Evolutionary conservation across 2,329 filamentous ascomycete species (phyloP), one percentile per base, ranked within the genome.

Genomic region (Aspergillus japonicus): DNA sequence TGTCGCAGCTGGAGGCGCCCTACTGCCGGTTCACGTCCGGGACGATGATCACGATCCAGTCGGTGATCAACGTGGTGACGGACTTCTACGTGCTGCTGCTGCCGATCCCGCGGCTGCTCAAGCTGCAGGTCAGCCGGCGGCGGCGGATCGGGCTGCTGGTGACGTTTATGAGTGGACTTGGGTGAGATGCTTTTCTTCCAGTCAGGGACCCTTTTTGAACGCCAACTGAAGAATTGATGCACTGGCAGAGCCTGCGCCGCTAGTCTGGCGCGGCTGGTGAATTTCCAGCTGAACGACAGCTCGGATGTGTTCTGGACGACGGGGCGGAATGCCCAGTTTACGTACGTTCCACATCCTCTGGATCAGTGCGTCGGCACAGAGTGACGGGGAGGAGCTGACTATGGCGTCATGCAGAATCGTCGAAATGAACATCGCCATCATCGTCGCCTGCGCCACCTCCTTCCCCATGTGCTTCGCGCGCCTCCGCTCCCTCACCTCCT

Each of bases 401-500:
- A 11, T 26, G 33, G 26, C 19, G 0, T 24, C 7, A 10, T 14
- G 7, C 23, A 56, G 54, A 10, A 56, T 56, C 14, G 54, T 42
- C n/a, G 54, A 56, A 10, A 44, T 56, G 29, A 56, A 56, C 11
- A 47, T 56, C 14, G 54, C 47, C 10, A 56, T 56, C 11, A 56
- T 56, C 16, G 54, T 56, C 54, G 54, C 54, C 8, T 56, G 54
- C 31, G 47, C 47, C 31, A 50, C 47, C 8, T 50, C 47, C 19
- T 42, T 56, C 14, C 47, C 54, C n/a, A 39, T 56, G 31, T 56
- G 47, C 47, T 50, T 56, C 26, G 19, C 54, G 2, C 47, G 24
- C 5, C 6, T 54, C 5, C 35, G 33, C 39, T 47, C 39, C 12
- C 35, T 54, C 11, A 35, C 19, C 23, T 54, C 35, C 26, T 54